phyloP scores from a whole-genome alignment of 306 rosid species.

The Lablab purpureus region DNA sequence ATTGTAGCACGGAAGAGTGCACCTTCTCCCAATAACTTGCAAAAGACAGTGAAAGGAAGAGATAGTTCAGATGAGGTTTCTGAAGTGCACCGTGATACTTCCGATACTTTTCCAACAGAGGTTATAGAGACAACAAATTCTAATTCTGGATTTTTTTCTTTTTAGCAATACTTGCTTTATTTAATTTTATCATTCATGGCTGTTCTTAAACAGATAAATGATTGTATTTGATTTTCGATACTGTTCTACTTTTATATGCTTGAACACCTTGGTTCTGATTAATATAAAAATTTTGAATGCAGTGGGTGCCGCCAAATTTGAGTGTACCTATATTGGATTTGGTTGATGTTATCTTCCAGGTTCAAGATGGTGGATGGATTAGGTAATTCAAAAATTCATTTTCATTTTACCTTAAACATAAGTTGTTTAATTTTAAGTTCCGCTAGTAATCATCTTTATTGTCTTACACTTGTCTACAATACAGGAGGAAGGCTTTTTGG shows the following conservation, averaged over 20 bases:
- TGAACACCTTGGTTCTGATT: constrained; percentile 44
- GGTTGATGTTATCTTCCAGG: constrained; percentile 93
- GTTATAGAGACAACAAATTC: constrained; percentile 52
- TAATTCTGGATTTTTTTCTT: constrained; percentile 24
- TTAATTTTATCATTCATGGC: constrained; percentile 20
- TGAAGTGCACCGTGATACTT: constrained; percentile 64
- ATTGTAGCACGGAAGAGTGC: constrained; percentile 53
- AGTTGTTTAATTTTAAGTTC: constrained; percentile 31
- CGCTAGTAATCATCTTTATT: constrained; percentile 21
- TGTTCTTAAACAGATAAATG: constrained; percentile 26
- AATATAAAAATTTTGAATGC: constrained; percentile 49
- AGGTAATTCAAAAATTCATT: constrained; percentile 60
- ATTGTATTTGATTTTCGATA: constrained; percentile 23
- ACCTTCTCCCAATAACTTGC: constrained; percentile 54
- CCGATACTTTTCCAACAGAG: constrained; percentile 87
- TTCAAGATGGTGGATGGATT: constrained; percentile 99
- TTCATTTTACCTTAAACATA: constrained; percentile 14
- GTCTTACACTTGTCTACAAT: constrained; percentile 42
- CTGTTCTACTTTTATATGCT: constrained; percentile 24
- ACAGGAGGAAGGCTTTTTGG: constrained; percentile 97
- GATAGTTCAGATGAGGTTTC: constrained; percentile 52
- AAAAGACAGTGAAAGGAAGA: constrained; percentile 57
- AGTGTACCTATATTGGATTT: constrained; percentile 86
- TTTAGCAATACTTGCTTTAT: constrained; percentile 12
- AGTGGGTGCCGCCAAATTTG: constrained; percentile 99